phyloP scores from a whole-genome alignment of 2,329 filamentous ascomycete genomes.

The Fusarium mangiferae region DNA sequence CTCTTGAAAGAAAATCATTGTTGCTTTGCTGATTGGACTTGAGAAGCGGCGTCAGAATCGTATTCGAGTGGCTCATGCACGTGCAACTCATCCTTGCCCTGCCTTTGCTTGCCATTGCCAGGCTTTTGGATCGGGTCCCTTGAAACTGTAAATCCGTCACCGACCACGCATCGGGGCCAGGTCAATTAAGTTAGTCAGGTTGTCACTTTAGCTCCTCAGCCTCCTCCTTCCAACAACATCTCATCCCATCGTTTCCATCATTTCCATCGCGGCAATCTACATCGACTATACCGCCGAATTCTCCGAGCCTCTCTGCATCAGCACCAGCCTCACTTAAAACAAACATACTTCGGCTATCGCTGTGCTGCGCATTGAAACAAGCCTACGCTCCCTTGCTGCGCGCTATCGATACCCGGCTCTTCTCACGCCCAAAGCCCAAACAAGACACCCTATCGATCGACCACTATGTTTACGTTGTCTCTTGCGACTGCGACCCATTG shows the following conservation, averaged over 20 bases:
- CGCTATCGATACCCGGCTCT: conserved; percentile 25
- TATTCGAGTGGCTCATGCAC: conserved; percentile 32
- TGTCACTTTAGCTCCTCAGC: conserved; percentile 29
- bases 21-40: not conserved
- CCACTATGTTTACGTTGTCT: conserved; percentile 40
- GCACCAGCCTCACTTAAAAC: conserved; percentile 5
- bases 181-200: conserved; percentile 16
- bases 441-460: conserved; percentile 9
- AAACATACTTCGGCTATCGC: conserved; percentile 6
- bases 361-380: conserved; percentile 12
- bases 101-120: conserved; percentile 5
- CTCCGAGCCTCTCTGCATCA: not conserved
- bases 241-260: not conserved
- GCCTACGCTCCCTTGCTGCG: conserved; percentile 21
- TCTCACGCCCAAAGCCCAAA: conserved; percentile 17
- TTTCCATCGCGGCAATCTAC: conserved; percentile 5
- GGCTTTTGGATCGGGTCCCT: conserved; percentile 23
- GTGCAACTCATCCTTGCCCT: conserved; percentile 33
- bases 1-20: not conserved
- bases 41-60: conserved; percentile 19
- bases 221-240: conserved; percentile 29
- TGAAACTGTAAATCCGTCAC: conserved; percentile 39
- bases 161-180: conserved; percentile 22
- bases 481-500: conserved; percentile 35
- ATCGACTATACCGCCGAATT: conserved; percentile 10